phyloP scores from a whole-genome alignment of 139 green algal species.

The Ettlia oleoabundans region DNA sequence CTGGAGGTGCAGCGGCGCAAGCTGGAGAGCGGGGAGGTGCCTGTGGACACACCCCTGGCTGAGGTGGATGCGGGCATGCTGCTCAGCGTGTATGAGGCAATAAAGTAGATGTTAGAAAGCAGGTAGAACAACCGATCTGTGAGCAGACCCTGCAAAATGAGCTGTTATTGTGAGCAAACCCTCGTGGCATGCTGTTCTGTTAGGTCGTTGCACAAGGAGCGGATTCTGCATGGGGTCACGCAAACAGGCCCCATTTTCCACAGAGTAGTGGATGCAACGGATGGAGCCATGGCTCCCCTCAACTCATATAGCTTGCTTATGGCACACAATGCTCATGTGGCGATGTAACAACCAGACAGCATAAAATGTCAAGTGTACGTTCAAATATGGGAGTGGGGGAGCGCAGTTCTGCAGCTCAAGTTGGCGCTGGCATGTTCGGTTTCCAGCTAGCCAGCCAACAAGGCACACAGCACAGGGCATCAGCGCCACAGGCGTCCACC shows the following conservation, averaged over 20 bases:
- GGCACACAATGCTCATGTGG: too few species aligned
- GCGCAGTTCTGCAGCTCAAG: too few species aligned
- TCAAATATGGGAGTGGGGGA: too few species aligned
- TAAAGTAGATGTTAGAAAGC: slow-evolving; percentile 22
- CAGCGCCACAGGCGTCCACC: slow-evolving; percentile 20
- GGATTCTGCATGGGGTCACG: too few species aligned
- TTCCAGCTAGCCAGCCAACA: not conserved
- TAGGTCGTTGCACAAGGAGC: too few species aligned
- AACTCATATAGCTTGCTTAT: too few species aligned
- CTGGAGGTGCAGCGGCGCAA: slow-evolving; percentile 45
- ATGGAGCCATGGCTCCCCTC: not conserved
- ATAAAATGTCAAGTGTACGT: too few species aligned
- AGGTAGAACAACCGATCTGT: not conserved
- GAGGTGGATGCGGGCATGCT: slow-evolving; percentile 37
- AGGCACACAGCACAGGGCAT: not conserved
- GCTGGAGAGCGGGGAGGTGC: slow-evolving; percentile 26
- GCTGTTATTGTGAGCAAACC: too few species aligned
- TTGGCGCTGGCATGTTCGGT: too few species aligned
- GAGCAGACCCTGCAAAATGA: not conserved
- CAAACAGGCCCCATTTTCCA: too few species aligned
- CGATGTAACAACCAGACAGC: too few species aligned
- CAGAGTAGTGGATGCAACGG: not conserved
- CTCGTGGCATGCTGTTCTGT: too few species aligned
- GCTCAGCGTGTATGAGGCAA: slow-evolving; percentile 20
- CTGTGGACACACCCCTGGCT: not conserved